phyloP scores from a whole-genome alignment of 2,329 filamentous ascomycete genomes.

The Colletotrichum endophyticum region DNA sequence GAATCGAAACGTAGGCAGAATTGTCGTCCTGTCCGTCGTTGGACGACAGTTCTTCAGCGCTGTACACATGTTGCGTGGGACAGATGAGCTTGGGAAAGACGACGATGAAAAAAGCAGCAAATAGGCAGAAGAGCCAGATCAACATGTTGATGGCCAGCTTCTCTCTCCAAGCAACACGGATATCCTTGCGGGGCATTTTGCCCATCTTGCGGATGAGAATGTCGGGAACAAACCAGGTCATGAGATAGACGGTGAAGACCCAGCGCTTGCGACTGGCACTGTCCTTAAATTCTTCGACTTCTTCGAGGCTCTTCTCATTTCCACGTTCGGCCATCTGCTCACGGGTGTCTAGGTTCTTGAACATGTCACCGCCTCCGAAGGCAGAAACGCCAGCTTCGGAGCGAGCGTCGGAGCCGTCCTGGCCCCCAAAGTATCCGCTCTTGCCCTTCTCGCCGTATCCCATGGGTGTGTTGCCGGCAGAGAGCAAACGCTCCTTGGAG shows the following conservation, averaged over 20 bases:
- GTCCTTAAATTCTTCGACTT: conserved; percentile 84
- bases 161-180: conserved; percentile 92
- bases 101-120: conserved; percentile 88
- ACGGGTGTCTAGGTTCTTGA: conserved; percentile 92
- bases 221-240: conserved; percentile 91
- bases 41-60: conserved; percentile 73
- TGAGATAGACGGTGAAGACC: conserved; percentile 80
- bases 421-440: conserved; percentile 79
- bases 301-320: conserved; percentile 86
- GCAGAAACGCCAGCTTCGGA: conserved; percentile 94
- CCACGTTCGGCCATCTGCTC: conserved; percentile 95
- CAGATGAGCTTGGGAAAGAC: conserved; percentile 88
- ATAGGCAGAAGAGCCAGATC: conserved; percentile 85
- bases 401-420: conserved; percentile 78
- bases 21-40: conserved; percentile 74
- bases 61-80: conserved; percentile 89
- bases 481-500: conserved; percentile 65
- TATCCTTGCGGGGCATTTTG: conserved; percentile 89
- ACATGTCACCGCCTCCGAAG: conserved; percentile 94
- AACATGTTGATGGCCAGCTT: conserved; percentile 98
- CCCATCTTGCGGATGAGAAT: conserved; percentile 79
- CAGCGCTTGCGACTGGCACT: conserved; percentile 87
- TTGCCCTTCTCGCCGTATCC: conserved; percentile 77
- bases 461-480: conserved; percentile 58
- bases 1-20: conserved; percentile 77